Percentiles rank a stretch among this genome's conserved stretches.
phyloP scores from a whole-genome alignment of 2,329 filamentous ascomycete species.

The Trichoderma sp. region DNA sequence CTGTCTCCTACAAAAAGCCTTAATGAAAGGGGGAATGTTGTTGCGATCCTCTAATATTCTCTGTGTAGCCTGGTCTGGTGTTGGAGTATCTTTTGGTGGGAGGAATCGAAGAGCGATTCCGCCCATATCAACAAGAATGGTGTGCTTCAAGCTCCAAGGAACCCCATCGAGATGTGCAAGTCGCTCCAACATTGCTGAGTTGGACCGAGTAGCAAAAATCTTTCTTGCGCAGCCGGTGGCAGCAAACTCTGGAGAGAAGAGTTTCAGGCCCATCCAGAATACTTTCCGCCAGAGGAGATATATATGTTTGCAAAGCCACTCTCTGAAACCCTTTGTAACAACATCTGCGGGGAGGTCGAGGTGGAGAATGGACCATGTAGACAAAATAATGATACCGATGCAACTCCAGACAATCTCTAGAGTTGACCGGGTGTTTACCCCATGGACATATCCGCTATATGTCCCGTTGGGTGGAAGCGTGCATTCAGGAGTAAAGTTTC shows the following conservation, averaged over 20 bases:
- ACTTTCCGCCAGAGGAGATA: background rate
- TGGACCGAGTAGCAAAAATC: background rate
- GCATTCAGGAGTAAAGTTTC: background rate
- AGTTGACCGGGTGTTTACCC: background rate
- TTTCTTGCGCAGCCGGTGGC: background rate
- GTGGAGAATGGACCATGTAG: background rate
- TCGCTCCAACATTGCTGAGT: background rate
- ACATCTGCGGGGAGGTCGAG: background rate
- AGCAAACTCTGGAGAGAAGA: background rate
- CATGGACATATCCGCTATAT: background rate
- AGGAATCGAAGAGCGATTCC: background rate
- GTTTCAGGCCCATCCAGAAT: background rate
- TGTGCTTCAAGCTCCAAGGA: background rate
- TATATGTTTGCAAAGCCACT: background rate
- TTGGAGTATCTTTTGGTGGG: background rate
- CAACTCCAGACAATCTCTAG: background rate
- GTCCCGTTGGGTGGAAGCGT: background rate
- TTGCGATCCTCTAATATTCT: no score
- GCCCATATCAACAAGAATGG: background rate
- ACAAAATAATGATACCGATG: background rate
- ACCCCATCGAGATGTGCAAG: background rate
- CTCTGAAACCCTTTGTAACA: fast-evolving
- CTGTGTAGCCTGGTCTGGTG: no score
- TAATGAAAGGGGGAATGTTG: background rate
- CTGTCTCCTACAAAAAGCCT: background rate